Evolutionary conservation across 148 eudicot species (phyloP).

Genomic region (Linanthus parryae): DNA sequence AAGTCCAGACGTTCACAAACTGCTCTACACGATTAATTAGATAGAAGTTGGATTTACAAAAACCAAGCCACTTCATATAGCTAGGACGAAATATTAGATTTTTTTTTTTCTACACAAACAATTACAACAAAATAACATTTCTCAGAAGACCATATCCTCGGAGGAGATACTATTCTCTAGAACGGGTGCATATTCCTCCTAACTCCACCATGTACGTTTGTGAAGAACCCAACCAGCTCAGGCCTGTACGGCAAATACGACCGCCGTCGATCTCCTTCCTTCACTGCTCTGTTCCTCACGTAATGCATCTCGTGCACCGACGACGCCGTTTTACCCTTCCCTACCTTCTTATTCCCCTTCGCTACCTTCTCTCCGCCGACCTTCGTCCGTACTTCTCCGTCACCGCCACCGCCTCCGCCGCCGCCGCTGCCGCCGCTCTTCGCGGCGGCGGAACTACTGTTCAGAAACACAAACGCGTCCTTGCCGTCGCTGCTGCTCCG

Average conservation of each 20-base stretch:
- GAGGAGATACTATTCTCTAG: conserved; percentile 25
- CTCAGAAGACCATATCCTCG: too few species aligned
- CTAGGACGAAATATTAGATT: too few species aligned
- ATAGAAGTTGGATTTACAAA: too few species aligned
- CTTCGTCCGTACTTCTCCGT: not conserved
- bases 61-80: too few species aligned
- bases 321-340: conserved; percentile 26
- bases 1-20: too few species aligned
- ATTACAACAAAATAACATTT: not conserved
- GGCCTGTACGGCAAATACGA: conserved; percentile 75
- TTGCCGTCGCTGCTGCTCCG: conserved; percentile 79
- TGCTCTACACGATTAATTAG: too few species aligned
- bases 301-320: conserved; percentile 62
- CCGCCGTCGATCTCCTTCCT: conserved; percentile 33
- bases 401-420: not conserved
- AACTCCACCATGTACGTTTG: conserved; percentile 57
- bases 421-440: conserved; percentile 2
- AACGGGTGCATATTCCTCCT: conserved; percentile 82
- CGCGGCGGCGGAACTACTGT: conserved; percentile 2
- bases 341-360: conserved; percentile 2
- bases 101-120: not conserved
- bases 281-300: conserved; percentile 32
- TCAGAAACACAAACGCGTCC: conserved; percentile 61
- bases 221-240: conserved; percentile 73
- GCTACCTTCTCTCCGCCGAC: conserved; percentile 4